Evolutionary conservation across 2,329 filamentous ascomycete genomes (phyloP), one percentile per base, ranked within the genome.

Genomic region (Aspergillus sp.): DNA sequence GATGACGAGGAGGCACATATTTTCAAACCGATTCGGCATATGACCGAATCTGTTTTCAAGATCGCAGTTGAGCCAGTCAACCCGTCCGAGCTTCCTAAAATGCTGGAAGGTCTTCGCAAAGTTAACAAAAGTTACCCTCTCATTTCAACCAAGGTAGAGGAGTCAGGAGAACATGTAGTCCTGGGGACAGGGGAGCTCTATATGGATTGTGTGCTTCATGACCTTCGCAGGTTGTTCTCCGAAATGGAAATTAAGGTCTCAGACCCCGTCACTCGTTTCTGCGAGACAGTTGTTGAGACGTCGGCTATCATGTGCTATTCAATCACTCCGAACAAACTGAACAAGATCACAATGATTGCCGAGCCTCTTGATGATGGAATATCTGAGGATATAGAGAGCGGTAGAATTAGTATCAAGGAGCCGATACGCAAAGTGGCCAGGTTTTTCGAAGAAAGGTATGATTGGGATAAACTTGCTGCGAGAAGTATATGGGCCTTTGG

Each of bases 241-340:
- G 93, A 98, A 69, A 99, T 99, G 95, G 95, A 99, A 73, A 90
- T 99, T 77, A 98, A 98, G 77, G 91, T 99, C 49, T 99, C 95
- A 0, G 95, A 99, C 72, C 95, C 95, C 1, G 93, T 99, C 44
- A 98, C 95, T 15, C 85, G 95, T 48, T 99, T 99, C 81, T 97
- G 92, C 76, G 95, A 99, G 78, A 99, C 95, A 0, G 93, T 97
- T 24, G 92, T 96, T 39, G 95, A 99, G 74, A 96, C 95, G 65
- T 97, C 92, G 17, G 93, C 93, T 19, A 97, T 96, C 59, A 97
- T 97, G 77, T 99, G 95, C 78, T 99, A 97, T 73, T 93, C 95
- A 21, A 87, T 96, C 66, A 98, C 95, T 2, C 95, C 95, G 2
- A 99, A 99, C 80, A 99, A 99, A 79, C 97, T 97, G 81, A 99